Conservation (phyloP, 352 stramenopile species). For the Globisporangium spiculum region DNA sequence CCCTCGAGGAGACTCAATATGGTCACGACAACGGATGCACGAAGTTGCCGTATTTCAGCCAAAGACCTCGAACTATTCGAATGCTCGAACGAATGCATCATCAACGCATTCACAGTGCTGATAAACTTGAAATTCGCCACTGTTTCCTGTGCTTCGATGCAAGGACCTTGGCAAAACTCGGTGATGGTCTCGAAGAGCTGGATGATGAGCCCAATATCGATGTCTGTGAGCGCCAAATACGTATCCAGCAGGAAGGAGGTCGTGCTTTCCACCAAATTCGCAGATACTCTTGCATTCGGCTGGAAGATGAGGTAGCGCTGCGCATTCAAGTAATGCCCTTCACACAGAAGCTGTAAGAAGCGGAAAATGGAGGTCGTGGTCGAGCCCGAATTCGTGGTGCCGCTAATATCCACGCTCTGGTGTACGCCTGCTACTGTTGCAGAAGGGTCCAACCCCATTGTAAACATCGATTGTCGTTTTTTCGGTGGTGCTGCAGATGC, state of each 20-base stretch:
- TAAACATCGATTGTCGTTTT: constrained; percentile 13
- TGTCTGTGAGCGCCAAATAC: constrained; percentile 43
- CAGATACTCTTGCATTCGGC: constrained; percentile 19
- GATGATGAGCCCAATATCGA: constrained; percentile 54
- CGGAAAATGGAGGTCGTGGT: constrained; percentile 58
- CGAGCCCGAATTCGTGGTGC: constrained; percentile 14
- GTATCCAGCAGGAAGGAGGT: constrained; percentile 67
- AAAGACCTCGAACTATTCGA: constrained; percentile 7
- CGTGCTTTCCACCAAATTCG: constrained; percentile 66
- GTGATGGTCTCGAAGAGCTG: constrained; percentile 78
- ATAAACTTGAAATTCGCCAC: constrained; percentile 79
- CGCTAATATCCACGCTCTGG: constrained; percentile 4
- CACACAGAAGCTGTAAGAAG: constrained; percentile 70
- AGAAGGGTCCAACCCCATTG: constrained; percentile 22
- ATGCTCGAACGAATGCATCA: constrained; percentile 58
- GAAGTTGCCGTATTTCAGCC: constrained; percentile 32
- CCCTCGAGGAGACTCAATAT: constrained; percentile 67
- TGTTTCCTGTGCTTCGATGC: constrained; percentile 64
- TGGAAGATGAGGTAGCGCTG: constrained; percentile 59
- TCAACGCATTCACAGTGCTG: constrained; percentile 61
- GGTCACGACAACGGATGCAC: constrained; percentile 55
- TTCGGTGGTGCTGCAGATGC: neutral
- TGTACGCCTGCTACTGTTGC: neutral
- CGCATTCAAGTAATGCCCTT: constrained; percentile 67
- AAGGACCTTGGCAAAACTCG: constrained; percentile 78